Evolutionary conservation across 1,139 yeast genomes (phyloP).

Genomic region (Spathaspora jeffriesii): DNA sequence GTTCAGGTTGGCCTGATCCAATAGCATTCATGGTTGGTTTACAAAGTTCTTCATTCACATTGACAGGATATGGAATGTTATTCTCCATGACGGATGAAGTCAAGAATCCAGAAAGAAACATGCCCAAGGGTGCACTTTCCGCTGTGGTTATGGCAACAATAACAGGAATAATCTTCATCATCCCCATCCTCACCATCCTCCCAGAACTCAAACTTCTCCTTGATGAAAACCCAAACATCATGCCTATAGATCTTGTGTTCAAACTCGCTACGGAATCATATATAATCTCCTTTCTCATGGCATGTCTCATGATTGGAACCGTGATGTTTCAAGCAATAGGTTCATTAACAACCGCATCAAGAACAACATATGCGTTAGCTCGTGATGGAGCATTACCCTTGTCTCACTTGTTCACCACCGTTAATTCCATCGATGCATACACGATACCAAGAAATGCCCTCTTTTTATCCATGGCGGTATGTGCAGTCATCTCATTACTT

Average conservation of each 20-base stretch:
- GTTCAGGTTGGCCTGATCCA: conserved; percentile 72
- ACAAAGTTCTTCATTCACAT: conserved; percentile 76
- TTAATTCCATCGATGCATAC: conserved; percentile 57
- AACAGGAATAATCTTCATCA: conserved; percentile 70
- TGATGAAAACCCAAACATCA: conserved; percentile 61
- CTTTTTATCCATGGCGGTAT: conserved; percentile 65
- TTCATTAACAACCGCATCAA: conserved; percentile 79
- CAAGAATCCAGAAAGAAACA: conserved; percentile 67
- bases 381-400: conserved; percentile 88
- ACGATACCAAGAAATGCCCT: conserved; percentile 74
- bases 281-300: conserved; percentile 66
- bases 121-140: conserved; percentile 75
- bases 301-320: conserved; percentile 67
- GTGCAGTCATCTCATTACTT: conserved; percentile 60
- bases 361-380: conserved; percentile 85
- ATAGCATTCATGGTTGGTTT: conserved; percentile 73
- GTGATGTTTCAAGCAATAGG: conserved; percentile 79
- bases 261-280: conserved; percentile 69
- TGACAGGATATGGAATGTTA: conserved; percentile 82
- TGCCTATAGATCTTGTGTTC: conserved; percentile 69
- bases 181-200: conserved; percentile 69
- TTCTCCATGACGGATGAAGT: conserved; percentile 86
- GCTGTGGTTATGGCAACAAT: conserved; percentile 65
- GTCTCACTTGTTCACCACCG: conserved; percentile 63
- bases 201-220: conserved; percentile 62